phyloP scores from a whole-genome alignment of 176 grass and related monocot species.

The Avena atlantica region DNA sequence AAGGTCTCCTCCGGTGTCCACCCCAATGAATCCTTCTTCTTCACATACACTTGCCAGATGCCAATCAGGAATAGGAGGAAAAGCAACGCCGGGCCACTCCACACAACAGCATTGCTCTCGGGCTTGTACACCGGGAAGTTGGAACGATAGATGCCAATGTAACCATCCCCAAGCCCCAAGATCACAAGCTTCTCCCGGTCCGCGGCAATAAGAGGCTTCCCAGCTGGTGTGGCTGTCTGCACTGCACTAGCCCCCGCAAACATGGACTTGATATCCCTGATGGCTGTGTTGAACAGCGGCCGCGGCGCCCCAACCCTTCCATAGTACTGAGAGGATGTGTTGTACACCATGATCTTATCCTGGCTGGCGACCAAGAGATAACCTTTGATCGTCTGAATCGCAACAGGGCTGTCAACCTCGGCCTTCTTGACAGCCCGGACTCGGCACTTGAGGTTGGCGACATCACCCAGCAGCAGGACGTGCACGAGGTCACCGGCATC shows the following conservation, averaged over 20 bases:
- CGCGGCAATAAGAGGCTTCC: slow-evolving; percentile 69
- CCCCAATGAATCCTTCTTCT: slow-evolving; percentile 91
- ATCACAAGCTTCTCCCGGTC: slow-evolving; percentile 87
- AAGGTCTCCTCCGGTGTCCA: slow-evolving; percentile 87
- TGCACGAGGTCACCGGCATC: slow-evolving; percentile 78
- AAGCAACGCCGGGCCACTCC: slow-evolving; percentile 86
- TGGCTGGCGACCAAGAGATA: slow-evolving; percentile 80
- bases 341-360: slow-evolving; percentile 84
- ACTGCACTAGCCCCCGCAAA: slow-evolving; percentile 54
- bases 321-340: slow-evolving; percentile 89
- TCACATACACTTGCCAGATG: slow-evolving; percentile 96
- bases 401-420: slow-evolving; percentile 63
- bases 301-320: slow-evolving; percentile 77
- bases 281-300: slow-evolving; percentile 57
- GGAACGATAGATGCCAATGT: slow-evolving; percentile 75
- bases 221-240: slow-evolving; percentile 25
- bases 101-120: slow-evolving; percentile 87
- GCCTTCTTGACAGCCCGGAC: slow-evolving; percentile 72
- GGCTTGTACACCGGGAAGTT: slow-evolving; percentile 80
- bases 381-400: slow-evolving; percentile 80
- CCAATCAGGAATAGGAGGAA: slow-evolving; percentile 91
- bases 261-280: slow-evolving; percentile 83
- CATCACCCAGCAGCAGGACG: slow-evolving; percentile 82
- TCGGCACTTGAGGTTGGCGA: slow-evolving; percentile 85
- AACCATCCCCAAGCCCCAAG: slow-evolving; percentile 79